Base-by-base conservation (phyloP, 805 yeast genomes). In the Vanderwaltozyma verrucispora region DNA sequence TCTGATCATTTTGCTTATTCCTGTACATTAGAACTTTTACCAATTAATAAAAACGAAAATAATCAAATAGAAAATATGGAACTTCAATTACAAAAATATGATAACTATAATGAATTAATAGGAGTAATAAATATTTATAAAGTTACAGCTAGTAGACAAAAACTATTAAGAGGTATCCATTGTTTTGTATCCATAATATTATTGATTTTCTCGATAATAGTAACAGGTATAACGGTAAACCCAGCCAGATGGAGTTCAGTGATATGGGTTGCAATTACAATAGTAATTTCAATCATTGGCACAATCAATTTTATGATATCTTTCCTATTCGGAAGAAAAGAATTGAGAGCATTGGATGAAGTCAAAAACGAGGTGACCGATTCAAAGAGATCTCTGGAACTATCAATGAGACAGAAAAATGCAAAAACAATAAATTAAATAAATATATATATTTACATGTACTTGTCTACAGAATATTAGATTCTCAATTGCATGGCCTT, bases 1-100 rank as follows among this genome's bases (percentile, higher is more conserved):
- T 85, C 96, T 1, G 98, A 92, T 54, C 98, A 92, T 64, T 92
- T 92, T 67, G 98, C 89, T 0, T 83, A 80, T 49, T 49, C 69
- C 1, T 68, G 75, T 30, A 59, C 66, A 1, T 48, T 75, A 30
- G 54, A 63, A 33, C 41, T 67, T 27, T 16, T 38, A 11, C 36
- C 39, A 15, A 21, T 30, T n/a, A 14, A 25, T 9, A 16, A 16
- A 12, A 7, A 13, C 6, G 24, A n/a, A 4, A 21, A 23, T 6
- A 11, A 23, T n/a, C 12, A 11, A 13, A 15, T 21, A 4, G 25
- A 23, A 3, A n/a, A 16, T 11, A 19, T 38, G 27, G 46, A 47
- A n/a, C 20, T 34, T 23, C 35, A 44, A 30, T 29, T 41, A 23
- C 46, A 46, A 24, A 45, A 40, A 21, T 42, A 43, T 23, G 46